Percentiles rank a stretch among this genome's conserved stretches.
These are phyloP conservation scores for Leccinum sublutescens DNA, from an alignment of 768 basidiomycete genomes.

Conservation along the genomic window DNA sequence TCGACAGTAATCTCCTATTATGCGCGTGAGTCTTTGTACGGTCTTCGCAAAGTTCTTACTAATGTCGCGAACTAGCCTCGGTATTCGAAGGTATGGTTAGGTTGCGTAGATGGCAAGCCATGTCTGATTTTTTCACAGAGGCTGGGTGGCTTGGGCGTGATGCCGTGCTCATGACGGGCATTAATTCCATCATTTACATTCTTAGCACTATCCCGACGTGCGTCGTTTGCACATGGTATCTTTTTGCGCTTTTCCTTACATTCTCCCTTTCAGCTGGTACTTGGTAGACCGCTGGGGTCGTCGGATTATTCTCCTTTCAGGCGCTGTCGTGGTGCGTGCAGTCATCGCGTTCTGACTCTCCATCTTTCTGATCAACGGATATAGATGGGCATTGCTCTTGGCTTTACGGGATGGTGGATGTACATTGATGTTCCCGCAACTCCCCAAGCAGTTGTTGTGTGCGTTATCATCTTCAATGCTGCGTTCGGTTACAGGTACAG, in stretches of 20 bases:
- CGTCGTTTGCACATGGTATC: slow-evolving; percentile 26
- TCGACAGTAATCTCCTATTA: slow-evolving; percentile 88
- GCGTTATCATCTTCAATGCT: slow-evolving; percentile 91
- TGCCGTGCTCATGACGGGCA: slow-evolving; percentile 94
- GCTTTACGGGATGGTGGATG: slow-evolving; percentile 90
- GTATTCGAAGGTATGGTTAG: slow-evolving; percentile 79
- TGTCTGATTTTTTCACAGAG: slow-evolving; percentile 44
- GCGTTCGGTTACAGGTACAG: slow-evolving; percentile 83
- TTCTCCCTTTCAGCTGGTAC: slow-evolving; percentile 60
- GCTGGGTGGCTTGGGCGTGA: slow-evolving; percentile 95
- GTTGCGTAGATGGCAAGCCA: background rate
- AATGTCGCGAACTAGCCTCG: slow-evolving; percentile 49
- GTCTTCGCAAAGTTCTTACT: slow-evolving; percentile 3
- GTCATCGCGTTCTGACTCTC: background rate
- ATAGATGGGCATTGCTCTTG: slow-evolving; percentile 80
- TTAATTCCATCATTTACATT: slow-evolving; percentile 82
- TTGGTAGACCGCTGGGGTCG: slow-evolving; percentile 91
- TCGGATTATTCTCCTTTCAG: slow-evolving; percentile 80
- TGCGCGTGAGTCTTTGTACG: slow-evolving; percentile 60
- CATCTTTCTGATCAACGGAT: slow-evolving; percentile 2
- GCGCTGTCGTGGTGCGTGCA: slow-evolving; percentile 68
- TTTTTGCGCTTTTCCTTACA: slow-evolving; percentile 5
- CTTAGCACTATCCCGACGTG: slow-evolving; percentile 82
- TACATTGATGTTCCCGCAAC: slow-evolving; percentile 84
- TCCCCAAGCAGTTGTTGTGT: slow-evolving; percentile 81